Evolutionary conservation across 2,329 filamentous ascomycete species (phyloP), one percentile per base, ranked within the genome.

Genomic region (Venturia oleaginea): DNA sequence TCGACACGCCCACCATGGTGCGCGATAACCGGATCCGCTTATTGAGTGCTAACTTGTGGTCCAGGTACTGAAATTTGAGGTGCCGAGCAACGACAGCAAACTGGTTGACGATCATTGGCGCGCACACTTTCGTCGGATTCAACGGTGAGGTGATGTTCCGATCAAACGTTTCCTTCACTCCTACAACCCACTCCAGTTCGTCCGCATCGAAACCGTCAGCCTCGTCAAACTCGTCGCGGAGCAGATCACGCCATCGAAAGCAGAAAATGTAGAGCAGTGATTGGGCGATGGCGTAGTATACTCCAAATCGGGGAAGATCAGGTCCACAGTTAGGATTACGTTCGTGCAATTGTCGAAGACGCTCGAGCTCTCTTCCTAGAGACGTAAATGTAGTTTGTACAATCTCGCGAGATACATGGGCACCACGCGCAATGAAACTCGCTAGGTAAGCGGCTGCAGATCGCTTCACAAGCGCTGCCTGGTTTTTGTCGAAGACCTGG

Each of bases 71-170:
- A 71, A 99, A 90, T 65, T 87, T 84, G 66, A 97, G 86, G 68
- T 94, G 89, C 71, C 91, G 86, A 1, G 92, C 87, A 62, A 97
- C 87, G 71, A 89, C 89, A 27, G 93, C 92, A 72, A 97, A 99
- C 71, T 97, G 90, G 60, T 89, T 83, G 32, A 97, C 93, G 66
- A 99, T 97, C 10, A 85, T 84, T 0, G 92, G 91, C 2, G 92
- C 91, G 80, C 92, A 96, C 68, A 99, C 90, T 74, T 96, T 96
- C 63, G 99, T 85, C 0, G 94, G 94, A 74, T 99, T 99, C 70
- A 99, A 87, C 68, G 87, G 88, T 64, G 89, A 92, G 76, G 91
- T 89, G 70, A 97, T 90, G 71, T 92, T 90, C 60, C 22, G 30
- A 30, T 27, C 19, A 27, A 97, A 80, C 30, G 86, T 84, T 62